These are phyloP conservation scores for Blastobotrys serpentis DNA, from an alignment of 1,139 yeast genomes.

Conservation along the genomic window DNA sequence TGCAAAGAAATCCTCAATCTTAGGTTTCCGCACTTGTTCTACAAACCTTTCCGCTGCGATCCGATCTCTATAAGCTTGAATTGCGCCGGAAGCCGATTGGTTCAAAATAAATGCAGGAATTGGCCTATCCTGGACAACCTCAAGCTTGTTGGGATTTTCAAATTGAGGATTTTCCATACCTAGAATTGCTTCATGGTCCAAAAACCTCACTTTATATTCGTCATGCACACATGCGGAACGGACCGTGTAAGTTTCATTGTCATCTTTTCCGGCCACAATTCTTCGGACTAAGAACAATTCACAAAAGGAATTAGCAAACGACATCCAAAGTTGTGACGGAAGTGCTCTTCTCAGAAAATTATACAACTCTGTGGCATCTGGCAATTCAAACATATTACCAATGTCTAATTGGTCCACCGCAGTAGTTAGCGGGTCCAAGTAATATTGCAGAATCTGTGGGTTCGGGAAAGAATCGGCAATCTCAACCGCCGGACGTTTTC, in stretches of 20 bases:
- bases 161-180: background rate
- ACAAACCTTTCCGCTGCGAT: background rate
- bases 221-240: background rate
- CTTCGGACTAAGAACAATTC: constrained; percentile 1
- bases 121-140: background rate
- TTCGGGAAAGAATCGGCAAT: constrained; percentile 27
- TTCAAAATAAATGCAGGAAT: constrained; percentile 4
- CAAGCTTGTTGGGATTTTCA: too few species aligned
- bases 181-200: constrained; percentile 4
- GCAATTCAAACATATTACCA: background rate
- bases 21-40: background rate
- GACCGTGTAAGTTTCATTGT: background rate
- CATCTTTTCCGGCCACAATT: background rate
- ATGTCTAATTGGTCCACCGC: constrained; percentile 18
- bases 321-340: background rate
- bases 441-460: constrained; percentile 18
- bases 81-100: background rate
- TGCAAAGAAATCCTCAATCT: constrained; percentile 6
- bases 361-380: background rate
- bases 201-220: background rate
- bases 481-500: constrained; percentile 18
- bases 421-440: constrained; percentile 20
- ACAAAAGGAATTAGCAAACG: constrained; percentile 5
- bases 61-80: constrained; percentile 3
- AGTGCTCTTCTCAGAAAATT: background rate